Conservation (phyloP, 2,329 filamentous ascomycete genomes). For the Calycina marina region DNA sequence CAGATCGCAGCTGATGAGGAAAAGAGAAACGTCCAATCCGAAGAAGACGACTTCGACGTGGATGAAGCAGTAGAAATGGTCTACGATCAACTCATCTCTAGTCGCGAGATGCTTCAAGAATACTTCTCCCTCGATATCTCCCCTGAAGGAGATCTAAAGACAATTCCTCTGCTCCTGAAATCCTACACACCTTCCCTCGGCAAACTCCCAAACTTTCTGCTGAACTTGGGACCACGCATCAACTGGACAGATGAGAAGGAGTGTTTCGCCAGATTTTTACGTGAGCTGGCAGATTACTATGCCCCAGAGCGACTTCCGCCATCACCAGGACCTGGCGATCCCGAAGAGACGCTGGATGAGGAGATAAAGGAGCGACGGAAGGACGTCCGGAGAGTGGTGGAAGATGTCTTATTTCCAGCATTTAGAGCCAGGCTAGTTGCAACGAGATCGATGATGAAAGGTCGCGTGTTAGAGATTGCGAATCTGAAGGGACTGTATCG, state of each 20-base stretch:
- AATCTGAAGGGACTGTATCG: slow-evolving; percentile 85
- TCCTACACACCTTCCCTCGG: slow-evolving; percentile 75
- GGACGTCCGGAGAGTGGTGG: slow-evolving; percentile 61
- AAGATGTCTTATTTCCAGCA: slow-evolving; percentile 80
- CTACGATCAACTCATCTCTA: slow-evolving; percentile 52
- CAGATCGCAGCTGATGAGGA: slow-evolving; percentile 60
- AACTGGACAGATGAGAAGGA: slow-evolving; percentile 72
- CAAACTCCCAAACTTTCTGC: slow-evolving; percentile 78
- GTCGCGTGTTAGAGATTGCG: slow-evolving; percentile 68
- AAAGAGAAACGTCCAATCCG: slow-evolving; percentile 29
- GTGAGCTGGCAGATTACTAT: slow-evolving; percentile 79
- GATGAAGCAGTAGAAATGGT: slow-evolving; percentile 52
- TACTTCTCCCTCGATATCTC: slow-evolving; percentile 85
- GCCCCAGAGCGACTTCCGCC: slow-evolving; percentile 71
- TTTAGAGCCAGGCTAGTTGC: slow-evolving; percentile 73
- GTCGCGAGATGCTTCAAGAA: slow-evolving; percentile 75
- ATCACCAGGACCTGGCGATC: slow-evolving; percentile 23
- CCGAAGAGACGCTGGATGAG: slow-evolving; percentile 30
- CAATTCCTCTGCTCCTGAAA: slow-evolving; percentile 74
- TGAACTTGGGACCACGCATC: slow-evolving; percentile 76
- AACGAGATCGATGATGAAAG: slow-evolving; percentile 61
- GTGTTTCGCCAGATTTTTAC: slow-evolving; percentile 77
- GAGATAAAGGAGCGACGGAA: slow-evolving; percentile 42
- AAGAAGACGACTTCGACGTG: slow-evolving; percentile 45
- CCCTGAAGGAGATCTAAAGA: slow-evolving; percentile 58